Evolutionary conservation across 306 rosid genomes (phyloP).

Genomic region (Senna siamea): DNA sequence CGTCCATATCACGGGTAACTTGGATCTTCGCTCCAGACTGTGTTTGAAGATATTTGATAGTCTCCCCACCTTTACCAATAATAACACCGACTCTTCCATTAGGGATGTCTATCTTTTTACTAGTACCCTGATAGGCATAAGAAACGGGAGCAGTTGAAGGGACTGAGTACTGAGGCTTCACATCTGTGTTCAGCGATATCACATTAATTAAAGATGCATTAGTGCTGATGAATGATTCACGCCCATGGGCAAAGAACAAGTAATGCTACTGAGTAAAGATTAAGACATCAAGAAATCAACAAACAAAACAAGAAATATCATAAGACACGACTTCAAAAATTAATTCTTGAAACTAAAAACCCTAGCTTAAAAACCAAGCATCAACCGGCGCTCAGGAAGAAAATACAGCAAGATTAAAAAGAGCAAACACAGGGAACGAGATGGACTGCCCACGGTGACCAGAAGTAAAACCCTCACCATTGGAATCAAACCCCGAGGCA

Average conservation of each 20-base stretch:
- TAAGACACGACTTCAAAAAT: neutral
- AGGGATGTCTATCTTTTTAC: constrained; percentile 85
- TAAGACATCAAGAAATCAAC: no score
- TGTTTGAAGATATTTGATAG: constrained; percentile 89
- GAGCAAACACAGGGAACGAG: neutral
- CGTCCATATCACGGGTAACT: constrained; percentile 91
- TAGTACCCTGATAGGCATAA: constrained; percentile 67
- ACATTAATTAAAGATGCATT: neutral
- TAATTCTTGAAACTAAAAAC: neutral
- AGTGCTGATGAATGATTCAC: neutral
- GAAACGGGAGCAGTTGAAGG: constrained; percentile 65
- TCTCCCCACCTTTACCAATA: constrained; percentile 96
- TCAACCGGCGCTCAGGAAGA: no score
- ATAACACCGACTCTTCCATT: constrained; percentile 97
- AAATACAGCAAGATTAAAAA: neutral
- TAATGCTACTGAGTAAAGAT: neutral
- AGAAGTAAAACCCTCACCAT: constrained; percentile 60
- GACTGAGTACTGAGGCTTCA: constrained; percentile 54
- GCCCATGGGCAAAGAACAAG: neutral
- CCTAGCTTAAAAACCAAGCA: neutral
- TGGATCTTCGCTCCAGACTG: constrained; percentile 98
- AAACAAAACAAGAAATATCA: neutral
- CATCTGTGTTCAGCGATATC: constrained; percentile 48
- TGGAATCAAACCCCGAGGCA: constrained; percentile 66
- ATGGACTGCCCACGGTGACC: constrained; percentile 17